Evolutionary conservation across 108 stramenopile species (phyloP).

Genomic region (Heterococcus sp.): DNA sequence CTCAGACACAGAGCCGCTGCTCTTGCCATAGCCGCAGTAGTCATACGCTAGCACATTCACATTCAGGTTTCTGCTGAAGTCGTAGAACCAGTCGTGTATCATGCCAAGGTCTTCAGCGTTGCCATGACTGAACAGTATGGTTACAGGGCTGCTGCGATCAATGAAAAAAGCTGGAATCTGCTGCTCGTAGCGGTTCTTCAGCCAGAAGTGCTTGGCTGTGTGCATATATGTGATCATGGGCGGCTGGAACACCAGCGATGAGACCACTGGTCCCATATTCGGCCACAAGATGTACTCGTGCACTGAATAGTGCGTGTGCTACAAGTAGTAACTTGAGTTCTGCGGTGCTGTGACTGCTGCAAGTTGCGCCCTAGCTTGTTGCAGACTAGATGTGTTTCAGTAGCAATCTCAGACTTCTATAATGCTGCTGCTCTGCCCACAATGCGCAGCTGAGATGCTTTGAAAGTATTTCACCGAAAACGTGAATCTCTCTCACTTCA

Average conservation of each 20-base stretch:
- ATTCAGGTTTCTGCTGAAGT: conserved; percentile 51
- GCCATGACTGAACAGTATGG: conserved; percentile 45
- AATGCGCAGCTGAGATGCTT: no score
- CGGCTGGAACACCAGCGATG: conserved; percentile 47
- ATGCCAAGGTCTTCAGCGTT: conserved; percentile 50
- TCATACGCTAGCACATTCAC: conserved; percentile 96
- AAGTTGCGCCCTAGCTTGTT: no score
- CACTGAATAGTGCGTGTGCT: no score
- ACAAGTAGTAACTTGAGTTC: no score
- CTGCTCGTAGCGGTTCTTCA: conserved; percentile 26
- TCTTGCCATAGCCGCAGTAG: conserved; percentile 92
- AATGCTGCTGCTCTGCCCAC: no score
- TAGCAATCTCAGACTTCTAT: no score
- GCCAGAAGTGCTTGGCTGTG: conserved; percentile 40
- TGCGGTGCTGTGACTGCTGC: no score
- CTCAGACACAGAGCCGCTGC: conserved; percentile 24
- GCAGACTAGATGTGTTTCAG: no score
- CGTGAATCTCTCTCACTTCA: no score
- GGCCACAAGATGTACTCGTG: no score
- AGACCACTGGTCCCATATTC: conserved; percentile 42
- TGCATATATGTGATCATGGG: conserved; percentile 38
- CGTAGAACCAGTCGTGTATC: conserved; percentile 51
- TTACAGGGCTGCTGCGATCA: conserved; percentile 27
- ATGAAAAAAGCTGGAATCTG: conserved; percentile 45
- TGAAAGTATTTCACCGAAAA: no score